Conservation (phyloP, 176 grass and related monocot species). For the Phoenix roebelenii region DNA sequence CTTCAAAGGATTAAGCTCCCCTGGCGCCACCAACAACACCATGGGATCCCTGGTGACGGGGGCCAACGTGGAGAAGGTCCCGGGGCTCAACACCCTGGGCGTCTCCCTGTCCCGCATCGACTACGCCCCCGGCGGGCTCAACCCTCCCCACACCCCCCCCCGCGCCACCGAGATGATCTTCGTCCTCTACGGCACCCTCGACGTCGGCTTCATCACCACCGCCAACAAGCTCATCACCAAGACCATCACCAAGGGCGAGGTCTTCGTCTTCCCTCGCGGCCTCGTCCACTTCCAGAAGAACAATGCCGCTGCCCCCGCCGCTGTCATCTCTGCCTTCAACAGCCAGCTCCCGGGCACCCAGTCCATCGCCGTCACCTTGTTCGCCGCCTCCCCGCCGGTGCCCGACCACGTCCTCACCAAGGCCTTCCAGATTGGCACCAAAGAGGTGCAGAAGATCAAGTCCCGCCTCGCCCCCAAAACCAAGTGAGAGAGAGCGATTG, state of each 20-base stretch:
- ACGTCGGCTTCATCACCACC: slow-evolving; percentile 77
- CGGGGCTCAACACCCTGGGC: slow-evolving; percentile 70
- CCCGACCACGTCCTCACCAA: slow-evolving; percentile 48
- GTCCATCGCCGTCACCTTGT: slow-evolving; percentile 48
- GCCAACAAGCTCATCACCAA: slow-evolving; percentile 50
- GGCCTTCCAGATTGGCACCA: slow-evolving; percentile 38
- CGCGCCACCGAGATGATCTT: slow-evolving; percentile 75
- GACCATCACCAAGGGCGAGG: slow-evolving; percentile 36
- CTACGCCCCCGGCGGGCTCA: slow-evolving; percentile 45
- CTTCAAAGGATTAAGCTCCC: slow-evolving; percentile 25
- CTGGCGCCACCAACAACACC: slow-evolving; percentile 45
- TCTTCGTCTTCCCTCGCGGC: slow-evolving; percentile 61
- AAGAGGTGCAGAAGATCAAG: slow-evolving; percentile 38
- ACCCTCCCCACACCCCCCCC: slow-evolving; percentile 77
- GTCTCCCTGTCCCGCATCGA: slow-evolving; percentile 70
- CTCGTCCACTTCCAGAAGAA: slow-evolving; percentile 90
- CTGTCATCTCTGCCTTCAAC: slow-evolving; percentile 60
- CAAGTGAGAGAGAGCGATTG: no score
- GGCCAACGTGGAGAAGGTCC: slow-evolving; percentile 39
- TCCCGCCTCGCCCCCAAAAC: slow-evolving; percentile 42
- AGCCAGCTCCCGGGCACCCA: slow-evolving; percentile 75
- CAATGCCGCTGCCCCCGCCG: slow-evolving; percentile 15
- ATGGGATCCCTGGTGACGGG: slow-evolving; percentile 30
- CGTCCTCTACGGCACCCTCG: slow-evolving; percentile 46
- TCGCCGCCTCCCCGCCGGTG: slow-evolving; percentile 32